These are phyloP conservation scores for Neoboletus brunneissimus DNA, from an alignment of 768 basidiomycete genomes.

Conservation along the genomic window DNA sequence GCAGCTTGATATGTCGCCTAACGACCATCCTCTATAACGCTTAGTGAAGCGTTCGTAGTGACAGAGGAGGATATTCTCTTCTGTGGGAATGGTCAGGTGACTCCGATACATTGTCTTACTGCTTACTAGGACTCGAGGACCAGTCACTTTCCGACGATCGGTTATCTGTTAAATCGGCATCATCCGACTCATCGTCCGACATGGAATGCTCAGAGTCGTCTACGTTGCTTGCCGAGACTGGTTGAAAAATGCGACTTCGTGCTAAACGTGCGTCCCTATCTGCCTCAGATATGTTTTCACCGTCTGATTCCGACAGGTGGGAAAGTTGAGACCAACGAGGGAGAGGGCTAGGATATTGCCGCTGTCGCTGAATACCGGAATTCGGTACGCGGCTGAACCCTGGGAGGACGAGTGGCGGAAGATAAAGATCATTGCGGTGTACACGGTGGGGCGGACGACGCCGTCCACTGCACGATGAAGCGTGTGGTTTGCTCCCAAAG, in stretches of 20 bases:
- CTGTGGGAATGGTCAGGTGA: constrained; percentile 20
- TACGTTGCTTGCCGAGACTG: constrained; percentile 11
- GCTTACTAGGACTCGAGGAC: constrained; percentile 40
- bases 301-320: constrained; percentile 61
- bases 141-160: constrained; percentile 36
- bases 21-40: constrained; percentile 42
- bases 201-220: constrained; percentile 50
- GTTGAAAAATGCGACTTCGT: constrained; percentile 55
- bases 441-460: constrained; percentile 10
- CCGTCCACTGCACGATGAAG: not conserved
- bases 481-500: not conserved
- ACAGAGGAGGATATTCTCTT: constrained; percentile 35
- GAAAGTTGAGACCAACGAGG: constrained; percentile 24
- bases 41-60: constrained; percentile 50
- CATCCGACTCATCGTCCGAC: constrained; percentile 78
- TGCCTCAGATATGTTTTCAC: constrained; percentile 56
- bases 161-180: constrained; percentile 63
- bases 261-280: constrained; percentile 72
- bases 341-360: constrained; percentile 5
- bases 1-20: constrained; percentile 41
- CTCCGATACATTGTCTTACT: not conserved
- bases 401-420: constrained; percentile 38
- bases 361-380: constrained; percentile 4
- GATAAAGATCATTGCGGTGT: constrained; percentile 52
- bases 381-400: constrained; percentile 15